Conservation (phyloP, 1,139 yeast genomes). For the Arxiozyma heterogenica region DNA sequence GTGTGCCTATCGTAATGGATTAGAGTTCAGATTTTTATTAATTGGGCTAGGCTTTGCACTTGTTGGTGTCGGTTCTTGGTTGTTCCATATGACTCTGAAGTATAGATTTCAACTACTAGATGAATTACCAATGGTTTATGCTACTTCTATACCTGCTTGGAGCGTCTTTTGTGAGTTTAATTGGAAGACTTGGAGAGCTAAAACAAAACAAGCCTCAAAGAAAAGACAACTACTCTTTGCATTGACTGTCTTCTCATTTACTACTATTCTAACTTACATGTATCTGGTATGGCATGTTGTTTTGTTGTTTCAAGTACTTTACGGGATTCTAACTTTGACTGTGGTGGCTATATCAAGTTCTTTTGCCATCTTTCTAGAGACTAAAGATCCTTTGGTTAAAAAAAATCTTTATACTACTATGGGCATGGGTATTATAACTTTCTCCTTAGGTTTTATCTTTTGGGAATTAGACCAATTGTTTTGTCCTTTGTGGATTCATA, state of each 20-base stretch:
- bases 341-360: constrained; percentile 48
- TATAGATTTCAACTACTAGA: constrained; percentile 86
- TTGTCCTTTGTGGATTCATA: constrained; percentile 53
- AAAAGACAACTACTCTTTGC: constrained; percentile 15
- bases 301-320: constrained; percentile 72
- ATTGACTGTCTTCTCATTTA: constrained; percentile 44
- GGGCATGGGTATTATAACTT: constrained; percentile 52
- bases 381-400: constrained; percentile 39
- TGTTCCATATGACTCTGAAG: constrained; percentile 88
- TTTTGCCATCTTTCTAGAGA: constrained; percentile 35
- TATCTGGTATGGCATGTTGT: constrained; percentile 72
- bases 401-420: constrained; percentile 45
- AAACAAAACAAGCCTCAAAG: constrained; percentile 32
- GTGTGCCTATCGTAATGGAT: constrained; percentile 49
- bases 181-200: constrained; percentile 6
- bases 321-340: constrained; percentile 46
- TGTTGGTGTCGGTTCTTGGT: constrained; percentile 91
- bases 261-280: constrained; percentile 48
- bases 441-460: constrained; percentile 61
- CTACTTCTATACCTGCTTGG: constrained; percentile 93
- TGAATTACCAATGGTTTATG: constrained; percentile 96
- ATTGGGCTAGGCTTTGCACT: constrained; percentile 71
- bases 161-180: constrained; percentile 50
- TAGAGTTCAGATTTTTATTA: constrained; percentile 62
- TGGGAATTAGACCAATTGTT: constrained; percentile 77